Conservation (phyloP, 116 monocot species). For the Papilionanthe hybrid region DNA sequence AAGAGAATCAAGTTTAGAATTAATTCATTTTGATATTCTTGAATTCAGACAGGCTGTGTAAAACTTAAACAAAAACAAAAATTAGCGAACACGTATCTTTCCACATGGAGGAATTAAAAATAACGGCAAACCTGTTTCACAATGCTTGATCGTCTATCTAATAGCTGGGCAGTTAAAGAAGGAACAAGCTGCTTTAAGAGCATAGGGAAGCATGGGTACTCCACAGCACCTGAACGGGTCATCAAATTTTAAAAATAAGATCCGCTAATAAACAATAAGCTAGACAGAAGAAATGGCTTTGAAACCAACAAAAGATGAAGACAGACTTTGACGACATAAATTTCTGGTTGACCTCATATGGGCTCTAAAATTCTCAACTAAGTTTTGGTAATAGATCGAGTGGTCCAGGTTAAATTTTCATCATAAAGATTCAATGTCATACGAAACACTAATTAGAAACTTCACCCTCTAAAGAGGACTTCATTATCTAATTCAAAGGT, state of each 20-base stretch:
- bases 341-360: background rate
- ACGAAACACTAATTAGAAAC: too few relatives aligned
- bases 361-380: too few relatives aligned
- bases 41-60: background rate
- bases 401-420: too few relatives aligned
- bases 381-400: too few relatives aligned
- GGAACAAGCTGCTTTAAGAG: conserved; percentile 81
- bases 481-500: too few relatives aligned
- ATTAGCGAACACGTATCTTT: background rate
- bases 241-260: background rate
- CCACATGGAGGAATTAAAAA: background rate
- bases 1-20: background rate
- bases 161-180: conserved; percentile 68
- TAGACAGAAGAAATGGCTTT: background rate
- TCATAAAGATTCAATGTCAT: too few relatives aligned
- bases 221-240: conserved; percentile 50
- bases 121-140: conserved; percentile 76
- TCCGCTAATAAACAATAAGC: background rate
- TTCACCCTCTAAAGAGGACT: too few relatives aligned
- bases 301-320: background rate
- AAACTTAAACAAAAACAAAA: background rate
- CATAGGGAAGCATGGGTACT: conserved; percentile 74
- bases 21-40: background rate
- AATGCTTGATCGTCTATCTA: conserved; percentile 93
- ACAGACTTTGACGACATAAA: background rate